Conservation (phyloP, 2,329 filamentous ascomycete species). For the Pseudomassariella vexata region DNA sequence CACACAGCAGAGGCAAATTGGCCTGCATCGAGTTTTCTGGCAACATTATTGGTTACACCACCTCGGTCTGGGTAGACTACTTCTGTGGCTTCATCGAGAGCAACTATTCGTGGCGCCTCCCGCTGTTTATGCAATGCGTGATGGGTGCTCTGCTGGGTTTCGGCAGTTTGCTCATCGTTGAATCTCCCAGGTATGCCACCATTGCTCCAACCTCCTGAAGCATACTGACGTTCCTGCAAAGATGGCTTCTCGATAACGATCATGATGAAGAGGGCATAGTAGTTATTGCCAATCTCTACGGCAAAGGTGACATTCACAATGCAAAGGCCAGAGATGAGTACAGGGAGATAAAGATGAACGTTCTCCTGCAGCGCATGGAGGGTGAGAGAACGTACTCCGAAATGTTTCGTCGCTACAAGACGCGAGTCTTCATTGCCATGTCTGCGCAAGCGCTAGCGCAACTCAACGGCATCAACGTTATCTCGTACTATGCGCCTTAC, state of each 20-base stretch:
- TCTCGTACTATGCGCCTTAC: constrained; percentile 95
- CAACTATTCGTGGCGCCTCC: constrained; percentile 84
- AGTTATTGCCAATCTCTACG: constrained; percentile 96
- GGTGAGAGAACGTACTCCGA: constrained; percentile 86
- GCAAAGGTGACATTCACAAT: constrained; percentile 91
- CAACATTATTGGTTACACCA: constrained; percentile 92
- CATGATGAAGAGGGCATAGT: constrained; percentile 98
- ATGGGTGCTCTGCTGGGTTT: constrained; percentile 84
- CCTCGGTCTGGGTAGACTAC: constrained; percentile 98
- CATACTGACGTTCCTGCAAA: constrained; percentile 29
- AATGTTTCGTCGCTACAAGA: constrained; percentile 91
- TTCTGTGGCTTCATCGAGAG: constrained; percentile 86
- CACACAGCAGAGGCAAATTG: constrained; percentile 90
- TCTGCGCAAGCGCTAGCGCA: constrained; percentile 93
- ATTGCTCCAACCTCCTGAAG: constrained; percentile 1
- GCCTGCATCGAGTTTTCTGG: constrained; percentile 98
- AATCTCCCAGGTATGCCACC: constrained; percentile 73
- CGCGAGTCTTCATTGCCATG: constrained; percentile 97
- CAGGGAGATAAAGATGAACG: constrained; percentile 98
- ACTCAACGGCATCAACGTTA: constrained; percentile 98
- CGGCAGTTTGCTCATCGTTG: constrained; percentile 89
- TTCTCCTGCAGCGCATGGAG: constrained; percentile 87
- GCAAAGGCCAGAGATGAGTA: constrained; percentile 91
- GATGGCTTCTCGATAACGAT: constrained; percentile 96
- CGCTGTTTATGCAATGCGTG: constrained; percentile 84